Base-by-base conservation (phyloP, 2,329 filamentous ascomycete genomes). In the Diaporthe nobilis region DNA sequence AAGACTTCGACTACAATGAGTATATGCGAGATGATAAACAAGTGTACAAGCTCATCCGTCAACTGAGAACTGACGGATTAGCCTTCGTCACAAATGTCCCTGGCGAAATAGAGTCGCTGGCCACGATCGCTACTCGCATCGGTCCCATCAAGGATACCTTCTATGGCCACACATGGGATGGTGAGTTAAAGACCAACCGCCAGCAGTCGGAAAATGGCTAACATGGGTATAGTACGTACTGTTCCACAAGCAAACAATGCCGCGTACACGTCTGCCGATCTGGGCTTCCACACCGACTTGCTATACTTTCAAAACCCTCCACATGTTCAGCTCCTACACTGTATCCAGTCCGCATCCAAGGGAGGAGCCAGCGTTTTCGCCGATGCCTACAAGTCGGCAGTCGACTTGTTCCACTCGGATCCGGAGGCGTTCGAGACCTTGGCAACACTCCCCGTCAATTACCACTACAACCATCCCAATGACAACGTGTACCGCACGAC, bases 401-500 rank as follows among this genome's bases (percentile, higher is more conserved):
- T 58, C 6, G 55, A 58, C 55, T 20, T 58, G 3, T 58, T 58
- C 31, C 55, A 37, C 55, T 22, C 55, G 2, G 55, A 58, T 28
- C 55, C 55, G 7, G 55, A 58, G 9, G 55, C 55, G 7, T 58
- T 58, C 55, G 55, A 58, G 28, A 58, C 37, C 31, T 31, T 58
- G 8, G 55, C 55, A 15, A 58, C 55, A 58, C 28, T 58, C 20
- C 55, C 55, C 15, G 55, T 58, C 13, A 58, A 58, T 7, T 58
- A 58, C 28, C 31, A 58, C 9, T 58, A 58, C 31, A 58, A 58
- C 55, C 31, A 58, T 31, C 58, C 58, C 2, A 15, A 5, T 9
- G 34, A 34, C 15, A 61, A 61, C 37, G 31, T 61, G 58, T 61
- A 61, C 58, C 58, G 58, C 34, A 61, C 58, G 6, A 42, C 34